Conservation (phyloP, 2,329 filamentous ascomycete genomes). For the Leptographium wingfieldii region DNA sequence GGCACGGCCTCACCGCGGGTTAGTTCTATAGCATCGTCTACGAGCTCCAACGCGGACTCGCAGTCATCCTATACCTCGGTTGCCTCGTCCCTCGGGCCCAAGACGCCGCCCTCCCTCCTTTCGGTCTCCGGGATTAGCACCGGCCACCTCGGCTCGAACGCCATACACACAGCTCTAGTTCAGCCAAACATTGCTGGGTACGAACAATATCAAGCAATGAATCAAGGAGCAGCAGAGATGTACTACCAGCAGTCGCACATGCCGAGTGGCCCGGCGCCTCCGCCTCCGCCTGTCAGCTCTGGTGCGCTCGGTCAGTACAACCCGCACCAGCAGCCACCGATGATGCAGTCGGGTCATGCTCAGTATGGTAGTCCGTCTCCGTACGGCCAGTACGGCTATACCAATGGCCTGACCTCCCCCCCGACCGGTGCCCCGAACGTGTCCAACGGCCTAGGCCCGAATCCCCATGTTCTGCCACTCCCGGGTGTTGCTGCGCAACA, state of each 20-base stretch:
- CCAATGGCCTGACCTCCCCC: slow-evolving; percentile 71
- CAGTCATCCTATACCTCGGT: slow-evolving; percentile 42
- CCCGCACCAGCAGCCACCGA: slow-evolving; percentile 61
- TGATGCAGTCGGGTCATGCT: slow-evolving; percentile 58
- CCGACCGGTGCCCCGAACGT: slow-evolving; percentile 51
- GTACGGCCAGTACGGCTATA: slow-evolving; percentile 61
- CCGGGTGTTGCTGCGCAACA: slow-evolving; percentile 42
- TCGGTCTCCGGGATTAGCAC: slow-evolving; percentile 27
- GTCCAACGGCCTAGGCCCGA: slow-evolving; percentile 53
- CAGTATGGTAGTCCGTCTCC: slow-evolving; percentile 51
- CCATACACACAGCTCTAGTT: slow-evolving; percentile 26
- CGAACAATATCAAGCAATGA: slow-evolving; percentile 53
- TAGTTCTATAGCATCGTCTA: slow-evolving; percentile 56
- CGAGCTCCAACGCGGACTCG: slow-evolving; percentile 37
- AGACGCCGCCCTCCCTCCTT: slow-evolving; percentile 59
- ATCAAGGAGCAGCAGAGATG: slow-evolving; percentile 69
- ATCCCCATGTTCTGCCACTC: slow-evolving; percentile 55
- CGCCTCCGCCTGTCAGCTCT: slow-evolving; percentile 66
- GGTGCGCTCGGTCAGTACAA: slow-evolving; percentile 59
- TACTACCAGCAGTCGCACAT: slow-evolving; percentile 70
- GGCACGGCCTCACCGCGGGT: slow-evolving; percentile 63
- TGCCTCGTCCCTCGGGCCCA: slow-evolving; percentile 50
- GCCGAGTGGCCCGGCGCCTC: slow-evolving; percentile 61
- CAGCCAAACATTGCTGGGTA: slow-evolving; percentile 25
- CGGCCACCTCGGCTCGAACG: slow-evolving; percentile 11